Conservation (phyloP, 2,329 filamentous ascomycete species). For the Exophiala bonariae region DNA sequence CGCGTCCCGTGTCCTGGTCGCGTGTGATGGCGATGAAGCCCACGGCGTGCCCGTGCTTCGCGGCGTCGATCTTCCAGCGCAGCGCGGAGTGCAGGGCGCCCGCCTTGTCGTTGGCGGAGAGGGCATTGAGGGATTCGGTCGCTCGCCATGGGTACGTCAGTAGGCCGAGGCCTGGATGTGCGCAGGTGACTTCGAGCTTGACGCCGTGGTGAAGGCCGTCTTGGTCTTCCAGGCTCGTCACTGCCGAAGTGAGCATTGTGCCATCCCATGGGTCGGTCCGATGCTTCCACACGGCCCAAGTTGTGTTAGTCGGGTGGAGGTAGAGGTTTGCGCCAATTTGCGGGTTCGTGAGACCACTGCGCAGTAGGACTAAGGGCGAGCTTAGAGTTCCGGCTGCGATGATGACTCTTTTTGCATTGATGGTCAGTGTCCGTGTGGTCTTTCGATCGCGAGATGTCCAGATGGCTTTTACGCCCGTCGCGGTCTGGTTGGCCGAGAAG, state of each 20-base stretch:
- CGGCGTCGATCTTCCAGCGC: conserved; percentile 69
- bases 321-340: conserved; percentile 82
- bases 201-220: conserved; percentile 75
- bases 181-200: conserved; percentile 70
- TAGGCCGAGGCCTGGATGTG: conserved; percentile 14
- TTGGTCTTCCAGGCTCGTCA: conserved; percentile 75
- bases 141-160: conserved; percentile 63
- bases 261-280: conserved; percentile 48
- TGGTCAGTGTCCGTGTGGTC: conserved; percentile 61
- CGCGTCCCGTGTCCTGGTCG: conserved; percentile 72
- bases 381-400: conserved; percentile 75
- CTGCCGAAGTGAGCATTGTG: conserved; percentile 75
- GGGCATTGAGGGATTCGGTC: conserved; percentile 25
- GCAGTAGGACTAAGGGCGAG: conserved; percentile 72
- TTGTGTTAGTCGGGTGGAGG: conserved; percentile 65
- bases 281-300: conserved; percentile 24
- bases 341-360: conserved; percentile 76
- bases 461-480: conserved; percentile 69
- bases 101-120: neutral
- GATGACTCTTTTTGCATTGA: conserved; percentile 79
- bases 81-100: conserved; percentile 49
- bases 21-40: conserved; percentile 73
- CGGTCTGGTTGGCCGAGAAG: conserved; percentile 57
- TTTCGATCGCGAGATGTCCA: conserved; percentile 72
- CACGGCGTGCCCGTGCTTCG: conserved; percentile 68